Evolutionary conservation across 495 filamentous ascomycete species (phyloP).

Genomic region (Bombardia bombarda): DNA sequence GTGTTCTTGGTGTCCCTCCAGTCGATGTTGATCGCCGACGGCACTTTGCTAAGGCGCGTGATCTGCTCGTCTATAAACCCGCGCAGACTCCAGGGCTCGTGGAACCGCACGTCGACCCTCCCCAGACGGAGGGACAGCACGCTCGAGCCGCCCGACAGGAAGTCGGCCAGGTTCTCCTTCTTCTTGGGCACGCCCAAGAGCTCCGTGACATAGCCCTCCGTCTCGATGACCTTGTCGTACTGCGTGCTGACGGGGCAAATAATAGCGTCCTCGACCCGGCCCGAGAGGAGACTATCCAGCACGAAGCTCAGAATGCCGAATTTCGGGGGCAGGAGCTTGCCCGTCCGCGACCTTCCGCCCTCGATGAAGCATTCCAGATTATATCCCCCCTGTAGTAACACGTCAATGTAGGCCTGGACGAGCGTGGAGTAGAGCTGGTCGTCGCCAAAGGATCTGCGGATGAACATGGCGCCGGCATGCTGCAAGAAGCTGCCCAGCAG

Average conservation of each 20-base stretch:
- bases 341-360: slow-evolving; percentile 83
- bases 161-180: slow-evolving; percentile 85
- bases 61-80: slow-evolving; percentile 73
- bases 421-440: slow-evolving; percentile 84
- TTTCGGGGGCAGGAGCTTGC: slow-evolving; percentile 87
- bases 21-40: slow-evolving; percentile 30
- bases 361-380: slow-evolving; percentile 98
- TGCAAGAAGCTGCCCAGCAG: slow-evolving; percentile 84
- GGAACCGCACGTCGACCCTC: slow-evolving; percentile 89
- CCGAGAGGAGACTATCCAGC: slow-evolving; percentile 78
- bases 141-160: slow-evolving; percentile 74
- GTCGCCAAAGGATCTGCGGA: slow-evolving; percentile 84
- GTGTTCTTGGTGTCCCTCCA: slow-evolving; percentile 35
- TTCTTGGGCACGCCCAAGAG: slow-evolving; percentile 88
- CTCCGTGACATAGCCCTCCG: slow-evolving; percentile 91
- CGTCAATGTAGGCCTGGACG: slow-evolving; percentile 94
- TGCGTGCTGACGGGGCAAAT: slow-evolving; percentile 94
- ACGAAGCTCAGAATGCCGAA: slow-evolving; percentile 95
- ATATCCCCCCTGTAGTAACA: slow-evolving; percentile 77
- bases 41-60: slow-evolving; percentile 33
- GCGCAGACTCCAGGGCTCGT: slow-evolving; percentile 85
- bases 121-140: slow-evolving; percentile 83
- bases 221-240: slow-evolving; percentile 98
- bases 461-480: slow-evolving; percentile 95
- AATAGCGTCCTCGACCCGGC: slow-evolving; percentile 82